These are phyloP conservation scores for Pleodorina starrii DNA, from an alignment of 139 green algal genomes.

Conservation along the genomic window DNA sequence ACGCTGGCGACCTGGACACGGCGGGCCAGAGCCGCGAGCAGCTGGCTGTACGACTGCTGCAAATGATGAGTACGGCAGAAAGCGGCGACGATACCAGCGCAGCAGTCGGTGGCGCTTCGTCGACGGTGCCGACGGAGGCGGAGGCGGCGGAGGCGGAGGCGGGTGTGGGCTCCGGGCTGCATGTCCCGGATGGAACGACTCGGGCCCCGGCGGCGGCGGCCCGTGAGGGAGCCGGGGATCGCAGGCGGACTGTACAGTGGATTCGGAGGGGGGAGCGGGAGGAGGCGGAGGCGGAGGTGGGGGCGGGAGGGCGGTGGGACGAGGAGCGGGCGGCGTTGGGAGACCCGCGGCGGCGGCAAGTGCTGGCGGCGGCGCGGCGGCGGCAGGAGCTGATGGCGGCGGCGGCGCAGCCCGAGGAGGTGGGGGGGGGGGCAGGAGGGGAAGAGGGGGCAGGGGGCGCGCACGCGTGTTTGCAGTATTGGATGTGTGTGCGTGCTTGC, in stretches of 20 bases:
- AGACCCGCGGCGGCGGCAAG: conserved; percentile 15
- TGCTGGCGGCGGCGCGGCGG: conserved; percentile 21
- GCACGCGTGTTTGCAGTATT: too few species aligned
- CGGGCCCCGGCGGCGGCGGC: too few species aligned
- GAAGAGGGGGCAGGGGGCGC: too few species aligned
- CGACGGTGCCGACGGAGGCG: too few species aligned
- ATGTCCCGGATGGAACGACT: too few species aligned
- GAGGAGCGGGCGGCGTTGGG: conserved; percentile 6
- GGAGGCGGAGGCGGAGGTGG: not conserved
- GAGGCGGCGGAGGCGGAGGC: too few species aligned
- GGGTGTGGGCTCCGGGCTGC: too few species aligned
- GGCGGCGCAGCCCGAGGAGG: conserved; percentile 38
- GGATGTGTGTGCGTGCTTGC: too few species aligned
- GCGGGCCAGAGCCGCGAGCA: conserved; percentile 11
- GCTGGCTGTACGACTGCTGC: conserved; percentile 16
- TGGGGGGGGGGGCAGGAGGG: not conserved
- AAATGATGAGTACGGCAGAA: too few species aligned
- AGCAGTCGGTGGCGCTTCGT: too few species aligned
- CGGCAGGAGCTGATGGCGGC: not conserved
- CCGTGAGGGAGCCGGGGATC: too few species aligned
- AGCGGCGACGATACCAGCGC: too few species aligned
- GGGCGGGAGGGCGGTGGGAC: not conserved
- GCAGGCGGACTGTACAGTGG: not conserved
- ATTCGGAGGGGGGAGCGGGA: not conserved
- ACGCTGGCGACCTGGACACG: not conserved